Percentiles rank a stretch among this genome's conserved stretches.
These are phyloP conservation scores for Cucurbita ficifolia DNA, from an alignment of 306 rosid species.

Conservation along the genomic window DNA sequence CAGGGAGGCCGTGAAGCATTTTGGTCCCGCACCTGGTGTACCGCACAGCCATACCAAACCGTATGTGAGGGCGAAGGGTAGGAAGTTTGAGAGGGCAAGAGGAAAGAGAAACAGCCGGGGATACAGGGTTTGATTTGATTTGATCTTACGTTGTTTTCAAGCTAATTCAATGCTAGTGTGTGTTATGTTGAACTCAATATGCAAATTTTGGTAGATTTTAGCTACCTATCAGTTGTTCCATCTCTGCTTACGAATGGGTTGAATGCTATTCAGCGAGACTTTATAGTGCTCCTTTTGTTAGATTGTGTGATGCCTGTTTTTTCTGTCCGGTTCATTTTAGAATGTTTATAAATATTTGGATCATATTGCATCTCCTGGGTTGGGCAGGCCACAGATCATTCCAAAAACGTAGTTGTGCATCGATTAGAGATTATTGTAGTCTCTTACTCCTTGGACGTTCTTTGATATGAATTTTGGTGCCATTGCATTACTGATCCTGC, in stretches of 20 bases:
- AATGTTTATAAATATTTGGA: no score
- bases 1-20: constrained; percentile 74
- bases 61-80: constrained; percentile 57
- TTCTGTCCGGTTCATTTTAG: background rate
- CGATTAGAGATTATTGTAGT: no score
- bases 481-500: no score
- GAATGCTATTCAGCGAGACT: background rate
- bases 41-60: constrained; percentile 79
- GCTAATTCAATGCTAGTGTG: background rate
- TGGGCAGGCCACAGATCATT: no score
- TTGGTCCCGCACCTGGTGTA: constrained; percentile 84
- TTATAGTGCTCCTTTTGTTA: background rate
- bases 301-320: background rate
- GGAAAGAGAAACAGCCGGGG: constrained; percentile 71
- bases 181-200: background rate
- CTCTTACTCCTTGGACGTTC: no score
- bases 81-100: constrained; percentile 69
- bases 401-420: no score
- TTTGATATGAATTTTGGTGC: no score
- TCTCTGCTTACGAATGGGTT: background rate
- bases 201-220: constrained; percentile 14
- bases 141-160: constrained; percentile 4
- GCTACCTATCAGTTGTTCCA: background rate
- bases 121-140: constrained; percentile 42
- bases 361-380: no score